Percentiles rank a stretch among this genome's conserved stretches.
These are phyloP conservation scores for Falciphora oryzae DNA, from an alignment of 2,329 filamentous ascomycete genomes.

Conservation along the genomic window DNA sequence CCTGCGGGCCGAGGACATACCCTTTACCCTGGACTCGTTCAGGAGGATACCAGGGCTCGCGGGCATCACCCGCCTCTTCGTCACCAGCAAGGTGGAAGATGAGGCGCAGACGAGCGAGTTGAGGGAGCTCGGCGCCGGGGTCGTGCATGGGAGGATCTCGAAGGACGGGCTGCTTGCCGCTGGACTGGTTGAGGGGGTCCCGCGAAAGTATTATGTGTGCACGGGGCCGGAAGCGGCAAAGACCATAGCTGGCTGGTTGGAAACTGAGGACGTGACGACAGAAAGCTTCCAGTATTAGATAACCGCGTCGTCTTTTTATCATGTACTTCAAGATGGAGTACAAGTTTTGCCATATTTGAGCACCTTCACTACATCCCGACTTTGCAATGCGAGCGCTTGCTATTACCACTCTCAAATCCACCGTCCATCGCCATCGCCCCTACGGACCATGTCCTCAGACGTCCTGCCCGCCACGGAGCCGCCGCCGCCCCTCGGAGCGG, in stretches of 20 bases:
- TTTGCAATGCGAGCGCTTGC: no score
- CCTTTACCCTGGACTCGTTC: slow-evolving; percentile 56
- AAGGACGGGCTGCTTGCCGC: slow-evolving; percentile 34
- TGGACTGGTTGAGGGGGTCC: slow-evolving; percentile 25
- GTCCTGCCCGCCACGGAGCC: not conserved
- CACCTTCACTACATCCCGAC: no score
- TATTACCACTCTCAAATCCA: not conserved
- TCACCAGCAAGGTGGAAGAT: slow-evolving; percentile 45
- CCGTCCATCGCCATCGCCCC: not conserved
- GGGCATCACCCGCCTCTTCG: slow-evolving; percentile 50
- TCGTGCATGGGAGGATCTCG: slow-evolving; percentile 33
- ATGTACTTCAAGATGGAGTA: no score
- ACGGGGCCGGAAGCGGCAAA: slow-evolving; percentile 37
- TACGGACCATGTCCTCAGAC: not conserved
- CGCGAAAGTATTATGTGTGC: slow-evolving; percentile 45
- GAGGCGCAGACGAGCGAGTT: slow-evolving; percentile 29
- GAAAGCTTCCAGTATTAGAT: slow-evolving; percentile 57
- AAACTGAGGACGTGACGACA: slow-evolving; percentile 46
- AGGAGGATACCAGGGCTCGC: slow-evolving; percentile 45
- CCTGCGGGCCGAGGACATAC: slow-evolving; percentile 53
- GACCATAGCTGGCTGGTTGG: slow-evolving; percentile 44
- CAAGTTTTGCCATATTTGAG: no score
- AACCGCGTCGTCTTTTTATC: no score
- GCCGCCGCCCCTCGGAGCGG: not conserved
- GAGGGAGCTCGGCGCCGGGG: slow-evolving; percentile 27